phyloP scores from a whole-genome alignment of 164 flowering plant species.

The Pachysandra terminalis region DNA sequence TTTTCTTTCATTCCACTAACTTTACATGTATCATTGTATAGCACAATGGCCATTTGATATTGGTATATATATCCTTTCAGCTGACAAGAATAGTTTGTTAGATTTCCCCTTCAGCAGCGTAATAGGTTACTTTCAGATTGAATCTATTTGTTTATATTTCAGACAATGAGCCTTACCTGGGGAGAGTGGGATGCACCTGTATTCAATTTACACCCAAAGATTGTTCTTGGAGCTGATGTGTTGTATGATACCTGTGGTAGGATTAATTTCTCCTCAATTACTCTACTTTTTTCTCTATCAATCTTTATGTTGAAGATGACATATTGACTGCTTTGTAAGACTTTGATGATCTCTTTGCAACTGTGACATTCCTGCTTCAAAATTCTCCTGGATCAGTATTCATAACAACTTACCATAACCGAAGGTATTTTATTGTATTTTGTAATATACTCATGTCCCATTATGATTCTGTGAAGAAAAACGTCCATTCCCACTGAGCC shows the following conservation, averaged over 20 bases:
- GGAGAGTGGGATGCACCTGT: conserved; percentile 81
- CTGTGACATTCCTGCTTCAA: conserved; percentile 77
- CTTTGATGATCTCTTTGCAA: conserved; percentile 89
- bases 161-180: conserved; percentile 87
- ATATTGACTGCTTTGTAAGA: conserved; percentile 29
- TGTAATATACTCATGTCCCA: background rate
- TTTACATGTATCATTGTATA: background rate
- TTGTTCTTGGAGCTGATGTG: conserved; percentile 95
- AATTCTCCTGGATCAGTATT: conserved; percentile 72
- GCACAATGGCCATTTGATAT: background rate
- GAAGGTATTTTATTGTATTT: conserved; percentile 81
- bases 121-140: background rate
- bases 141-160: conserved; percentile 10
- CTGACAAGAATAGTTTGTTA: background rate
- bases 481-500: too few relatives aligned
- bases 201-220: conserved; percentile 54
- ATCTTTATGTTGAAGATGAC: background rate
- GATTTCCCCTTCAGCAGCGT: background rate
- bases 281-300: background rate
- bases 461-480: background rate
- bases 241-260: conserved; percentile 77
- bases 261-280: background rate
- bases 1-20: background rate
- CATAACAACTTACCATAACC: conserved; percentile 80
- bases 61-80: background rate